A percentile compares a stretch with the other conserved stretches of the same genome.
Evolutionary conservation across 2,329 filamentous ascomycete genomes (phyloP).

Genomic region (Ilyonectria robusta): DNA sequence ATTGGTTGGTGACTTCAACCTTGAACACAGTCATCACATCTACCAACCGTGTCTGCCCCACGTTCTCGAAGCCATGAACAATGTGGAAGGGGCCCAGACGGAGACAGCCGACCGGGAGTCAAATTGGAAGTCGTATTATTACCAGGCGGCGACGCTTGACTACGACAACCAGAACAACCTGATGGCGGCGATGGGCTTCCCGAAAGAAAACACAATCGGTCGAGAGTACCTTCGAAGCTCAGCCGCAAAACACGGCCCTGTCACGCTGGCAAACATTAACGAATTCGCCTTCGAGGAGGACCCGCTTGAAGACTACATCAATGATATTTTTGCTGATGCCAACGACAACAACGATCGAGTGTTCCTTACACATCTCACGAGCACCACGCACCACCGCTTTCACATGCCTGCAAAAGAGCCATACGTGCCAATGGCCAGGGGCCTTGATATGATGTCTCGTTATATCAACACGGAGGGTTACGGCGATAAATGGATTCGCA

Average conservation of each 20-base stretch:
- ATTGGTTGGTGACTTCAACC: constrained; percentile 59
- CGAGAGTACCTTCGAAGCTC: constrained; percentile 50
- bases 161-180: constrained; percentile 54
- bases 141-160: constrained; percentile 51
- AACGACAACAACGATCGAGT: constrained; percentile 50
- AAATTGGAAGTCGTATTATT: constrained; percentile 52
- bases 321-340: constrained; percentile 50
- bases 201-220: constrained; percentile 42
- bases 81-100: constrained; percentile 31
- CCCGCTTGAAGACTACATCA: constrained; percentile 51
- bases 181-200: constrained; percentile 51
- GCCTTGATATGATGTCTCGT: constrained; percentile 49
- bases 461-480: constrained; percentile 52
- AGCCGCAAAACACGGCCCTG: constrained; percentile 48
- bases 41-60: constrained; percentile 63
- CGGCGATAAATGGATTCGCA: constrained; percentile 51
- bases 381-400: constrained; percentile 54
- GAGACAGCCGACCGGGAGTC: constrained; percentile 29
- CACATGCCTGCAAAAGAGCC: constrained; percentile 47
- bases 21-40: constrained; percentile 57
- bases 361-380: constrained; percentile 54
- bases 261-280: constrained; percentile 51
- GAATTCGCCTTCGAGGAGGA: constrained; percentile 54
- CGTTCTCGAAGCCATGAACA: constrained; percentile 53
- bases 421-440: constrained; percentile 46